Evolutionary conservation across 352 stramenopile species (phyloP), one percentile per base, ranked within the genome.

Genomic region (Phytophthora hybrid): DNA sequence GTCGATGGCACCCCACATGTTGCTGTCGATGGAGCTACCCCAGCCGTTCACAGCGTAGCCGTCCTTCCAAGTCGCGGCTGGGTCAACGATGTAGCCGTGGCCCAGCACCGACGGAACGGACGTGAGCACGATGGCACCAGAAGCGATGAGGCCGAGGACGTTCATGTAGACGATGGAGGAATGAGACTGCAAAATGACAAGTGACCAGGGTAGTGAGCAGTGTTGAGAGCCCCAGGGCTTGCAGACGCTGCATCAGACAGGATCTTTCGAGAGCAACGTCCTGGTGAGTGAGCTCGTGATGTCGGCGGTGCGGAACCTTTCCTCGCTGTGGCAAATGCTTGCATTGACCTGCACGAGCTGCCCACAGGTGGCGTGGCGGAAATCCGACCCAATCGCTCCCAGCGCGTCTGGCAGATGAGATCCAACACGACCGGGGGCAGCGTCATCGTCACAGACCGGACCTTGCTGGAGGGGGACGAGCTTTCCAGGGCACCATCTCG

Each of bases 21-120:
- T 73, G 66, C 72, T 82, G 66, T 81, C 71, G 47, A 86, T 79
- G 18, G 76, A 82, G 65, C 79, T 80, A 59, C 73, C 73, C 73
- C 78, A 83, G 61, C 79, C 79, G 61, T 83, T 83, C 51, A 74
- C 72, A 19, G 76, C 66, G 70, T 85, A 85, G 8, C 78, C 78
- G n/a, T 78, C 63, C 69, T 78, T 79, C 78, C 72, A 85, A 9
- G 60, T 70, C 3, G 67, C 51, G 5, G 72, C 78, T 0, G 80
- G 82, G 5, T 88, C 71, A 26, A 82, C 71, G 59, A 90, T 82
- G 72, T 88, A 77, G 44, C 68, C 67, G 60, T 77, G 71, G 8
- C 71, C 71, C 18, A 77, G 37, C 13, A 49, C 71, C 18, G 49
- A 63, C 41, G 68, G 56, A 32, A 54, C 16, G 14, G 34, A 77